Evolutionary conservation across 1,284 basidiomycete genomes (phyloP), one percentile per base, ranked within the genome.

Genomic region (Cutaneotrichosporon cyanovorans): DNA sequence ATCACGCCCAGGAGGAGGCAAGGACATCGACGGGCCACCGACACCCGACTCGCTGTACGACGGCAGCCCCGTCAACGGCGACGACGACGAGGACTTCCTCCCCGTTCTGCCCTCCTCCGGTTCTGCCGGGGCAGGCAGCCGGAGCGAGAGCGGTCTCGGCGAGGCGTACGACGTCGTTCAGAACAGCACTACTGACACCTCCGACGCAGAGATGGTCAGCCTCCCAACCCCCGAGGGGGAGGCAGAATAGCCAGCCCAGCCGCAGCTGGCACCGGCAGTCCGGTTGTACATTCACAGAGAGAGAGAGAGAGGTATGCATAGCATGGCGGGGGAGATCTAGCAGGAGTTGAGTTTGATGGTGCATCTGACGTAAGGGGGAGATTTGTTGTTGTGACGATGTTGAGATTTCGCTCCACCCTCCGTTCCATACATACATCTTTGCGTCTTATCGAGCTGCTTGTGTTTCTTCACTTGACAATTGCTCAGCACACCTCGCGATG

Each of bases 101-200:
- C 38, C 40, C 9, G 40, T 20, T 16, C 25, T 16, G 30, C 23
- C 37, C 11, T 42, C 41, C 2, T 21, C 28, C 16, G 18, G 30
- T n/a, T 42, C 41, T 4, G 33, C 28, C 16, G 18, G 30, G 15
- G 30, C 19, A n/a, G 23, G 30, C 9, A 32, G 34, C 36, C n/a
- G 40, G 37, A 39, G 31, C 39, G 54, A 50, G 41, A 34, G 42
- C 2, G 52, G 55, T 7, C 45, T 56, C 12, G 55, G 52, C 3
- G 55, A 51, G 25, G 41, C 40, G 32, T 57, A 57, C 40, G 32
- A 45, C 23, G 46, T 53, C 9, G 48, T 53, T 12, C 37, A 36
- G 8, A 32, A 28, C 20, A 31, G 32, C n/a, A n/a, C n/a, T n/a
- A n/a, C n/a, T n/a, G 48, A 40, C 20, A 45, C 48, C 35, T 40